Percentiles rank a stretch among this genome's conserved stretches.
These are phyloP conservation scores for Eucalyptus cladocalyx DNA, from an alignment of 345 rosid species.

Conservation along the genomic window DNA sequence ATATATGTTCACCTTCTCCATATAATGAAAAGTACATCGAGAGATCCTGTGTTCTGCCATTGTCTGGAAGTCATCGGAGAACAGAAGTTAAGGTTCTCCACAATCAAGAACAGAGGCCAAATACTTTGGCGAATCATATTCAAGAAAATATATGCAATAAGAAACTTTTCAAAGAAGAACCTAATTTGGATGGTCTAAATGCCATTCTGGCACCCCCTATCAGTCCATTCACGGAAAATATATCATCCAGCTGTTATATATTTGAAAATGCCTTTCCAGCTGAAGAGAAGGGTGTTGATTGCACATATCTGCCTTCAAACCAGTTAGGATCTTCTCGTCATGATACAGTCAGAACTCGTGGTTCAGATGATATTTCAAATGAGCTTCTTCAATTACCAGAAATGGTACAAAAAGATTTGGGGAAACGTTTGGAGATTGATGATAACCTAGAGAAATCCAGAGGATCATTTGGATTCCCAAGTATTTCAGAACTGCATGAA, in stretches of 20 bases:
- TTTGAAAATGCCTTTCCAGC: conserved; percentile 6
- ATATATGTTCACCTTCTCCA: conserved; percentile 14
- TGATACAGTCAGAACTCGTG: background rate
- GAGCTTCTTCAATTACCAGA: background rate
- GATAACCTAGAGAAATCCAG: conserved; percentile 13
- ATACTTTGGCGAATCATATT: conserved; percentile 6
- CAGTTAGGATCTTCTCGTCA: background rate
- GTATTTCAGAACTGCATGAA: conserved; percentile 73
- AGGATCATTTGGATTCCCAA: conserved; percentile 37
- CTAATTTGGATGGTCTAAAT: conserved; percentile 19
- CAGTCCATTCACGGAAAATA: conserved; percentile 1
- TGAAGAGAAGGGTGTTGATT: conserved; percentile 23
- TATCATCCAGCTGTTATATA: conserved; percentile 8
- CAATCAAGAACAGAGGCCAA: conserved; percentile 23
- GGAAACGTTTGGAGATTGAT: conserved; percentile 17
- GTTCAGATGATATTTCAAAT: conserved; percentile 13
- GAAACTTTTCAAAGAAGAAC: conserved; percentile 16
- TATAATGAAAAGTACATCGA: conserved; percentile 6
- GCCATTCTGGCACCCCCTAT: conserved; percentile 8
- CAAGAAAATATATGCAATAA: background rate
- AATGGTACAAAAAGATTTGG: conserved; percentile 15
- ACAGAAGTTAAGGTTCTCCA: conserved; percentile 14
- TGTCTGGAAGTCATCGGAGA: conserved; percentile 11
- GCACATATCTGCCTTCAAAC: background rate
- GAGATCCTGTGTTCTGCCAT: conserved; percentile 11